These are phyloP conservation scores for Coniferiporia weirii DNA, from an alignment of 1,284 basidiomycete species.

Conservation along the genomic window DNA sequence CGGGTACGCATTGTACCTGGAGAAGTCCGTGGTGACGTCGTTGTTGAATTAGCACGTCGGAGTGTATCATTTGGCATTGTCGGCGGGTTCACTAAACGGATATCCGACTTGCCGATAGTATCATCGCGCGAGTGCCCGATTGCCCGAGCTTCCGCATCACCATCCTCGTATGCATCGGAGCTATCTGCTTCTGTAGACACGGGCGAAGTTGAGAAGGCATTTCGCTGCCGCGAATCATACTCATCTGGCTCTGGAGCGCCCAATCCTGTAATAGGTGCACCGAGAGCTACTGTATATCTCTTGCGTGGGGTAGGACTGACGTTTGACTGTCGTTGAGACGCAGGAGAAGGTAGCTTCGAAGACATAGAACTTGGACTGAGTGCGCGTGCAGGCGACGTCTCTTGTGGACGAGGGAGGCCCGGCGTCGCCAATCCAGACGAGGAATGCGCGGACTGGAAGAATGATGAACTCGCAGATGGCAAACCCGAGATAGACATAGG, in stretches of 20 bases:
- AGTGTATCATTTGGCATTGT: slow-evolving; percentile 17
- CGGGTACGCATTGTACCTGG: slow-evolving; percentile 32
- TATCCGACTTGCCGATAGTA: slow-evolving; percentile 52
- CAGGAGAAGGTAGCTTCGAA: slow-evolving; percentile 27
- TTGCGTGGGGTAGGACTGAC: slow-evolving; percentile 60
- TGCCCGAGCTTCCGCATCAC: slow-evolving; percentile 23
- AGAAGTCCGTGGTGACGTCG: slow-evolving; percentile 9
- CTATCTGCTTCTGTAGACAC: slow-evolving; percentile 29
- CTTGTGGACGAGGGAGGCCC: slow-evolving; percentile 21
- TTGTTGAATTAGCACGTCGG: slow-evolving; percentile 8
- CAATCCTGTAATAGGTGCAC: slow-evolving; percentile 54
- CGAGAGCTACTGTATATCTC: slow-evolving; percentile 76
- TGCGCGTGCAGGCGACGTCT: neutral
- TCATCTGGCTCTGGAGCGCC: slow-evolving; percentile 32
- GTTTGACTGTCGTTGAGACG: slow-evolving; percentile 35
- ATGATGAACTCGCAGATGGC: slow-evolving; percentile 14
- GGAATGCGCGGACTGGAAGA: slow-evolving; percentile 11
- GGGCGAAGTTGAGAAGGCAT: slow-evolving; percentile 35
- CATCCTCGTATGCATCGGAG: slow-evolving; percentile 30
- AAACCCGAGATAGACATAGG: slow-evolving; percentile 30
- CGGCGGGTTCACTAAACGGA: slow-evolving; percentile 10
- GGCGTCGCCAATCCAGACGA: slow-evolving; percentile 11
- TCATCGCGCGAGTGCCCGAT: slow-evolving; percentile 40
- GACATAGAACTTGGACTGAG: slow-evolving; percentile 26
- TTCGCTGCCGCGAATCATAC: slow-evolving; percentile 24